These are phyloP conservation scores for Tagetes erecta DNA, from an alignment of 129 eudicot genomes.

Conservation along the genomic window DNA sequence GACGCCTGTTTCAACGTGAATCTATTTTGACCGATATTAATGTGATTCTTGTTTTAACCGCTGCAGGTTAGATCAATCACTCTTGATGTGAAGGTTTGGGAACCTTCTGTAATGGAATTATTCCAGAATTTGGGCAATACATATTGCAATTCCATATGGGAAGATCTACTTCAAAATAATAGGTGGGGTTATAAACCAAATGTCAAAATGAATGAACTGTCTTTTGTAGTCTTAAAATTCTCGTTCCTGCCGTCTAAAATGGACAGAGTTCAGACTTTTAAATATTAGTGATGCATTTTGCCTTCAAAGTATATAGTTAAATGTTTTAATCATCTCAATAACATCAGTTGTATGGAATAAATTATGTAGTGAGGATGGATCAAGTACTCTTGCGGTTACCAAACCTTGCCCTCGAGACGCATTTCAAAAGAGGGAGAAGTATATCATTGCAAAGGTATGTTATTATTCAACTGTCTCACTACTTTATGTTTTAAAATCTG, in stretches of 20 bases:
- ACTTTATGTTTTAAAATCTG: background rate
- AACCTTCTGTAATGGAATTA: constrained; percentile 75
- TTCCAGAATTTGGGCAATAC: constrained; percentile 73
- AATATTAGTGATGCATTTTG: background rate
- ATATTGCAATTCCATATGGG: constrained; percentile 94
- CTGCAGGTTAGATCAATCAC: constrained; percentile 87
- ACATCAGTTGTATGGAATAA: constrained; percentile 6
- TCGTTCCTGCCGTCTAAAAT: background rate
- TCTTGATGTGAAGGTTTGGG: constrained; percentile 97
- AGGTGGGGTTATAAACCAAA: constrained; percentile 43
- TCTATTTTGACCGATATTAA: background rate
- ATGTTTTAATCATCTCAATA: constrained; percentile 21
- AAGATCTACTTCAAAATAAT: constrained; percentile 50
- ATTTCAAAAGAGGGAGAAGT: constrained; percentile 68
- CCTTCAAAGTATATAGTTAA: background rate
- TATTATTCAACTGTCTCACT: background rate
- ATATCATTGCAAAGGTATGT: constrained; percentile 79
- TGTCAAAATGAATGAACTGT: constrained; percentile 5
- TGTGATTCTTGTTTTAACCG: constrained; percentile 4
- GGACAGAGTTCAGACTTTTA: background rate
- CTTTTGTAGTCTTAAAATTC: background rate
- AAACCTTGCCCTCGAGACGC: constrained; percentile 72
- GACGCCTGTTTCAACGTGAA: background rate
- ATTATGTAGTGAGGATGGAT: constrained; percentile 44
- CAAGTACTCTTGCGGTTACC: constrained; percentile 34